Evolutionary conservation across 108 stramenopile genomes (phyloP).

Genomic region (Licmophora abbreviata): DNA sequence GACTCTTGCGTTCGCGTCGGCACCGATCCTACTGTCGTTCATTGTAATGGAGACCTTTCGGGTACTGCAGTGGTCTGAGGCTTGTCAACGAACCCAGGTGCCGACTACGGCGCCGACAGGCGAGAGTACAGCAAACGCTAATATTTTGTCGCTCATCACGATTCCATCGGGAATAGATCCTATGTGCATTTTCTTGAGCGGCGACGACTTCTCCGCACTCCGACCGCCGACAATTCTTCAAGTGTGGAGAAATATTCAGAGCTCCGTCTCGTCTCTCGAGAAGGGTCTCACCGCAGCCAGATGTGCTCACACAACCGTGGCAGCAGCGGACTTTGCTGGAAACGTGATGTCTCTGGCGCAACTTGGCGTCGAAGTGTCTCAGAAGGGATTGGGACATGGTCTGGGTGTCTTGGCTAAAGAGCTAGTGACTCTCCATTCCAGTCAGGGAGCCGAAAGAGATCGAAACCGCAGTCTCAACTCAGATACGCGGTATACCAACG

Average conservation of each 20-base stretch:
- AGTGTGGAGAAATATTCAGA: constrained; percentile 31
- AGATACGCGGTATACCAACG: constrained; percentile 12
- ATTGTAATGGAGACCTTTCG: constrained; percentile 20
- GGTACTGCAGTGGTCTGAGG: constrained; percentile 14
- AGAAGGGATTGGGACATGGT: constrained; percentile 26
- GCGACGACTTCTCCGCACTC: constrained; percentile 10
- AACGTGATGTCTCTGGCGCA: constrained; percentile 26
- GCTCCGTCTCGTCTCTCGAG: constrained; percentile 27
- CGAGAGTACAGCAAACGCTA: neutral
- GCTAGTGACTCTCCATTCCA: constrained; percentile 4
- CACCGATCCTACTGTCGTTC: constrained; percentile 17
- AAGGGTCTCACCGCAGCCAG: constrained; percentile 31
- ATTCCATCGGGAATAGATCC: constrained; percentile 17
- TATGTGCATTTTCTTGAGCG: constrained; percentile 26
- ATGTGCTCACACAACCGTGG: constrained; percentile 30
- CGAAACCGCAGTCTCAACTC: neutral
- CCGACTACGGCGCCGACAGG: neutral
- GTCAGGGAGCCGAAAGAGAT: constrained; percentile 1
- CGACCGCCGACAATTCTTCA: constrained; percentile 14
- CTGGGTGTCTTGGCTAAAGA: constrained; percentile 14
- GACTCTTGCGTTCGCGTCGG: neutral
- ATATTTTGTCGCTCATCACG: neutral
- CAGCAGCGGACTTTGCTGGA: constrained; percentile 29
- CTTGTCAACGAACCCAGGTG: constrained; percentile 6
- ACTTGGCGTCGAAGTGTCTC: constrained; percentile 21